Evolutionary conservation across 2,329 filamentous ascomycete genomes (phyloP).

Genomic region (Rhinocladiella similis): DNA sequence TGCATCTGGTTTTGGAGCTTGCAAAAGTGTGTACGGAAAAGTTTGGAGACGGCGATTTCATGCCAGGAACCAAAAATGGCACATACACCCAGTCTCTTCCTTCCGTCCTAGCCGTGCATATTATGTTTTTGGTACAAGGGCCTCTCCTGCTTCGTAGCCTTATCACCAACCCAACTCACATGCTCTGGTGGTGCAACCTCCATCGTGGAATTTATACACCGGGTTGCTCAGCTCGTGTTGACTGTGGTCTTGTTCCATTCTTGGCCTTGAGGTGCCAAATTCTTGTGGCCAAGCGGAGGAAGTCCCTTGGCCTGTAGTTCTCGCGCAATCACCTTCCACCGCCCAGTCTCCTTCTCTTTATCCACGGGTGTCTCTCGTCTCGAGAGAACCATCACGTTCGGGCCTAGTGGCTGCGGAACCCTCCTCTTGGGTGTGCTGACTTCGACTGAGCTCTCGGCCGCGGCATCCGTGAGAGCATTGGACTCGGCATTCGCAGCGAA

Average conservation of each 20-base stretch:
- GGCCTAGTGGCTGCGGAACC: slow-evolving; percentile 9
- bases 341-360: slow-evolving; percentile 68
- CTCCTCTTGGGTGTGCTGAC: slow-evolving; percentile 2
- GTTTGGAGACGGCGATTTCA: no score
- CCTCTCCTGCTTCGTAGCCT: no score
- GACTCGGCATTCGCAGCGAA: background rate
- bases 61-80: no score
- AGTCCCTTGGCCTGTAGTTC: slow-evolving; percentile 65
- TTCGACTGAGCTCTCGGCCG: background rate
- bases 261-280: slow-evolving; percentile 4
- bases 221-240: background rate
- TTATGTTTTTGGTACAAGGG: no score
- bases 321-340: slow-evolving; percentile 77
- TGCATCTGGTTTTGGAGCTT: no score
- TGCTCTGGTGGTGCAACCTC: no score
- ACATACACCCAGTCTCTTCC: no score
- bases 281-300: slow-evolving; percentile 51
- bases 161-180: no score
- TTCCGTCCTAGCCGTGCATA: no score
- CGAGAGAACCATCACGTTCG: slow-evolving; percentile 68
- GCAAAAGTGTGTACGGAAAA: no score
- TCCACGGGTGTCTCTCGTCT: slow-evolving; percentile 69
- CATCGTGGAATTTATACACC: no score
- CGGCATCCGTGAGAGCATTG: background rate
- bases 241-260: background rate